Evolutionary conservation across 208 protist species (phyloP), one percentile per base, ranked within the genome.

Genomic region (Trypanosomatidae sp.): DNA sequence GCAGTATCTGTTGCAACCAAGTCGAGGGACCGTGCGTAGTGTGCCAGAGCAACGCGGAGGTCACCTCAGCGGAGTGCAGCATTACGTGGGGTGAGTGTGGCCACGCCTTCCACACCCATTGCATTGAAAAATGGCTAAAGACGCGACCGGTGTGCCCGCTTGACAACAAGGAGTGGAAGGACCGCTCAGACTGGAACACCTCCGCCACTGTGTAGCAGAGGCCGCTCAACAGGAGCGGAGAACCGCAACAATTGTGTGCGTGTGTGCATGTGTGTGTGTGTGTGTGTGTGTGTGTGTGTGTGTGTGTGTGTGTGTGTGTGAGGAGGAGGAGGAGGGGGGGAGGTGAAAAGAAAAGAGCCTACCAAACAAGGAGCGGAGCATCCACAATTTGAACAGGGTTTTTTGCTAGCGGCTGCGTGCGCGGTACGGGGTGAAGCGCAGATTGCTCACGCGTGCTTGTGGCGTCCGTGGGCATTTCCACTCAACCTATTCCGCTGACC

Each of bases 31-130:
- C 98, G 10, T 99, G 97, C 79, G 98, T 99, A n/a, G 95, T 98
- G 73, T 99, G 98, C 83, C 98, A 99, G 86, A 92, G 93, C 53
- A 98, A 80, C 65, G 76, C 79, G 0, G 74, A 87, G 66, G 74
- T 66, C 19, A 82, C 80, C 2, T 71, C 71, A 1, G 76, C 58
- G 62, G 86, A 94, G 62, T 99, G 98, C 87, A 96, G 88, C 59
- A 95, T 99, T 44, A 96, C 97, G 19, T 99, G 99, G 98, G 98
- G 98, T 36, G 81, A 95, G 62, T 99, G 98, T 86, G 98, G 98
- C 55, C 98, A 99, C 78, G 98, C 97, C 22, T 99, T 99, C 83
- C 99, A 99, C 79, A 96, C 97, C 66, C 98, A 99, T 89, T 99
- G 99, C 82, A 99, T 99, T 71, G 96, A 98, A 22, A 88, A 95